Evolutionary conservation across 2,329 filamentous ascomycete genomes (phyloP).

Genomic region (Chaetomium sp.): DNA sequence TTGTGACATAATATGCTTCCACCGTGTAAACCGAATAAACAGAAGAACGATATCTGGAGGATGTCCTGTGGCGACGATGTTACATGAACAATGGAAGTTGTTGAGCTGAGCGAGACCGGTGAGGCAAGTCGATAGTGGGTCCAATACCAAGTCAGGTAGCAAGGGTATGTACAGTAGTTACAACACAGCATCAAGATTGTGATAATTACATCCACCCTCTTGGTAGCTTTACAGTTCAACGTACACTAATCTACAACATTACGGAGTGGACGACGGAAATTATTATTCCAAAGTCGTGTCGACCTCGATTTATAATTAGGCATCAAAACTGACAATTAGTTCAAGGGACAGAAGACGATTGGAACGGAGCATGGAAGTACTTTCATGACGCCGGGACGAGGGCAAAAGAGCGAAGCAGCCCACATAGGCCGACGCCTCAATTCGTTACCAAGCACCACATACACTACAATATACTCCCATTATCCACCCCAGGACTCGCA

Average conservation of each 20-base stretch:
- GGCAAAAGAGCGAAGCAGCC: not conserved
- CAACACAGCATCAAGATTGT: not conserved
- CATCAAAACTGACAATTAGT: not conserved
- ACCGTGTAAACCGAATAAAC: not conserved
- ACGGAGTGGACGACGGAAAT: not conserved
- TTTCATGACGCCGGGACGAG: not conserved
- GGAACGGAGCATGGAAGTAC: not conserved
- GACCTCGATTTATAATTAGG: not conserved
- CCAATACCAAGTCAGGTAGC: not conserved
- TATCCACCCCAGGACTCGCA: constrained; percentile 27
- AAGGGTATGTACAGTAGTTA: not conserved
- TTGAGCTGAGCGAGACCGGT: not conserved
- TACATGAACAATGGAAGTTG: not conserved
- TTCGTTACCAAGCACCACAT: not conserved
- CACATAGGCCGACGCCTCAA: not conserved
- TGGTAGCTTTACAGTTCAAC: not conserved
- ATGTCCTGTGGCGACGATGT: not conserved
- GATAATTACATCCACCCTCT: not conserved
- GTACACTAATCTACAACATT: not conserved
- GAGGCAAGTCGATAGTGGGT: constrained; percentile 7
- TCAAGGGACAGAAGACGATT: not conserved
- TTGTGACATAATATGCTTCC: constrained; percentile 12
- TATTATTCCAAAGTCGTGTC: not conserved
- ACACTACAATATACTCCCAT: constrained; percentile 33
- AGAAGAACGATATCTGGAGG: not conserved